phyloP scores from a whole-genome alignment of 1,284 basidiomycete genomes.

The Rhodotorula sp. region DNA sequence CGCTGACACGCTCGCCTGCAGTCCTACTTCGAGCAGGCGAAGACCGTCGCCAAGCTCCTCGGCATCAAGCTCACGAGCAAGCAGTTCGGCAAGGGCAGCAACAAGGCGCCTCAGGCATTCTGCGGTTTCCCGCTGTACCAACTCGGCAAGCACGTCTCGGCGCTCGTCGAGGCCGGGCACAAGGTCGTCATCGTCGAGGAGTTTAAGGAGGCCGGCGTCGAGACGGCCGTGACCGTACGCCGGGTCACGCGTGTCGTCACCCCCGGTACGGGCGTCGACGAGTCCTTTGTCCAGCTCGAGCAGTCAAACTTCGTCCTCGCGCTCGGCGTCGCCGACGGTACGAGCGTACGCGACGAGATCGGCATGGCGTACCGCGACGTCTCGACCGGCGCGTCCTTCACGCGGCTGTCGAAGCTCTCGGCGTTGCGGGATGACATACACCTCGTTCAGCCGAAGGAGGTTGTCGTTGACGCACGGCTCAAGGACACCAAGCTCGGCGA shows the following conservation, averaged over 20 bases:
- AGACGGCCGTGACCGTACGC: neutral
- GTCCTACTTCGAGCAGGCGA: constrained; percentile 92
- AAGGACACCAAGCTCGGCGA: constrained; percentile 1
- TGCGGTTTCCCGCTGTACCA: constrained; percentile 84
- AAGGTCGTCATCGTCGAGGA: constrained; percentile 93
- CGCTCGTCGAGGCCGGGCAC: constrained; percentile 74
- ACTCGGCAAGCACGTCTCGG: constrained; percentile 80
- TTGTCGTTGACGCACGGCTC: constrained; percentile 67
- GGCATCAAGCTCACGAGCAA: constrained; percentile 77
- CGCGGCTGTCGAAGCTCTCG: constrained; percentile 62
- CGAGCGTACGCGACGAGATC: constrained; percentile 42
- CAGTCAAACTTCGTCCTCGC: constrained; percentile 88
- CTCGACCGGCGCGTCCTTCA: constrained; percentile 92
- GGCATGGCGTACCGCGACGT: constrained; percentile 90
- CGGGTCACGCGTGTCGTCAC: constrained; percentile 78
- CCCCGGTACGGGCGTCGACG: constrained; percentile 63
- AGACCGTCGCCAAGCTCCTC: constrained; percentile 71
- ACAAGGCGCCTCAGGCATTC: constrained; percentile 65
- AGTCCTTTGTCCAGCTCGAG: constrained; percentile 76
- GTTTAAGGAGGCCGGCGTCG: constrained; percentile 60
- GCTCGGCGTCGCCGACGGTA: constrained; percentile 53
- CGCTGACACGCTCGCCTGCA: constrained; percentile 48
- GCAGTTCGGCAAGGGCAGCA: constrained; percentile 60
- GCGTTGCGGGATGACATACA: constrained; percentile 78
- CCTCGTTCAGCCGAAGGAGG: constrained; percentile 76